Percentiles rank a stretch among this genome's conserved stretches.
Evolutionary conservation across 2,329 filamentous ascomycete species (phyloP).

Genomic region (Fusarium scirpi): DNA sequence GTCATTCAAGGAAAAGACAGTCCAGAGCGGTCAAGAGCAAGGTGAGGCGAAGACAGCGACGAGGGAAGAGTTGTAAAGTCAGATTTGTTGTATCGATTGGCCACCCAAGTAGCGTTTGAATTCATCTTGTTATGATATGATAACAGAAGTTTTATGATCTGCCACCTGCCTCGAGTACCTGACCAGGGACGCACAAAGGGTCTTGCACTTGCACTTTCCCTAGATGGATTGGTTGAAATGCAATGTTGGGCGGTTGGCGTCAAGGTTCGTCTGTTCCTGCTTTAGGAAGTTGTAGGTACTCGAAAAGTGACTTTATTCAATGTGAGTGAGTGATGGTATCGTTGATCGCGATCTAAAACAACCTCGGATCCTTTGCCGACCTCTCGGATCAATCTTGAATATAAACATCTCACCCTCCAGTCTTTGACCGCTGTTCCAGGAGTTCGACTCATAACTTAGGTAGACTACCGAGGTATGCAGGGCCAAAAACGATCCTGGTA

Average conservation of each 20-base stretch:
- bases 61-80: constrained; percentile 47
- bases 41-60: constrained; percentile 16
- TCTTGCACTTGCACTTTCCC: constrained; percentile 2
- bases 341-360: neutral
- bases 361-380: neutral
- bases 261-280: constrained; percentile 23
- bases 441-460: constrained; percentile 8
- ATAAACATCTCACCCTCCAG: neutral
- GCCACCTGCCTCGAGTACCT: neutral
- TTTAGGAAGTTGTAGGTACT: neutral
- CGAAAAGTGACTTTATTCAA: neutral
- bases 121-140: neutral
- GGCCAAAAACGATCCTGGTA: constrained; percentile 26
- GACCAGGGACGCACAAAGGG: constrained; percentile 20
- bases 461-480: neutral
- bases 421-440: constrained; percentile 34
- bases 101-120: neutral
- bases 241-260: constrained; percentile 22
- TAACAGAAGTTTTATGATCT: constrained; percentile 2
- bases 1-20: constrained; percentile 48
- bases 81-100: neutral
- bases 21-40: constrained; percentile 17
- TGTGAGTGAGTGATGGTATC: neutral
- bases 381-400: neutral
- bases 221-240: constrained; percentile 13